Conservation (phyloP, 441 rosid species). For the Croton laevigatus region DNA sequence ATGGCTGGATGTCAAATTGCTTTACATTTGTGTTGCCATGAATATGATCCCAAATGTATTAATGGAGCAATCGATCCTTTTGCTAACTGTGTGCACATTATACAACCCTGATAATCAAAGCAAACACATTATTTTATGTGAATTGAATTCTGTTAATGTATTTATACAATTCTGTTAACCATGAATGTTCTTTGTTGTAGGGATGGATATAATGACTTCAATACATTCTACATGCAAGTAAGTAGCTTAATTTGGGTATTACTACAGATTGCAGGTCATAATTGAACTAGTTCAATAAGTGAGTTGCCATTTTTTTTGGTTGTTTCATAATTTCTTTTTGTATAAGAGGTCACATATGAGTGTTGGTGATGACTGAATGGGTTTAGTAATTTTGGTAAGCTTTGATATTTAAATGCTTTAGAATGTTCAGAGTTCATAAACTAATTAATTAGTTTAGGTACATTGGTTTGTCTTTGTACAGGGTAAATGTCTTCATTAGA, state of each 20-base stretch:
- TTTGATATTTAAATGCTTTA: no score
- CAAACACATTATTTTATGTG: not conserved
- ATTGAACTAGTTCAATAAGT: not conserved
- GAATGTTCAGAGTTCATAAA: no score
- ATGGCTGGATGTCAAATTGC: not conserved
- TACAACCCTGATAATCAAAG: not conserved
- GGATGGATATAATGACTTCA: constrained; percentile 97
- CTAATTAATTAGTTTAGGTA: no score
- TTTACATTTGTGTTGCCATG: not conserved
- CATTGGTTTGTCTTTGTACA: no score
- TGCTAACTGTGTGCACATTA: not conserved
- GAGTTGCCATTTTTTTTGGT: not conserved
- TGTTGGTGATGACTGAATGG: no score
- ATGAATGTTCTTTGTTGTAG: constrained; percentile 4
- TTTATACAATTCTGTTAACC: not conserved
- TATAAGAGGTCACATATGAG: no score
- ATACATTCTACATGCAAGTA: constrained; percentile 99
- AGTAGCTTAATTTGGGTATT: constrained; percentile 26
- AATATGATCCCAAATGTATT: not conserved
- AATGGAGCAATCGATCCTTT: not conserved
- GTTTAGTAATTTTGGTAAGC: no score
- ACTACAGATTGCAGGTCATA: not conserved
- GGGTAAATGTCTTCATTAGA: no score
- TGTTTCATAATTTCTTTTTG: not conserved
- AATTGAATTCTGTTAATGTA: not conserved